Conservation (phyloP, 805 yeast species). For the Myxozyma udenii region DNA sequence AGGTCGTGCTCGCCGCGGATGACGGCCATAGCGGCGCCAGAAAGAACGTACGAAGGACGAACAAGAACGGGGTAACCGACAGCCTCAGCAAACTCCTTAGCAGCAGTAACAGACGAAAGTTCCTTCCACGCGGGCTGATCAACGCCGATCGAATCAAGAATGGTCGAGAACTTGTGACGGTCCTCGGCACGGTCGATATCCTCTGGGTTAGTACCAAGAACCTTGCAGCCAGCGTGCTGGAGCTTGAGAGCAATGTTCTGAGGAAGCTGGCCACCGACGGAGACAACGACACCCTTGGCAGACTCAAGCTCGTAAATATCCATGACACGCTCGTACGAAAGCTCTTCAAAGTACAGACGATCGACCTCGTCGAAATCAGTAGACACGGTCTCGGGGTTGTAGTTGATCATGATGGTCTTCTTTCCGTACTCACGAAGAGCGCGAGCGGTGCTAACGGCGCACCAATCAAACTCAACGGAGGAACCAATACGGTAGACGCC, state of each 20-base stretch:
- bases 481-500: constrained; percentile 99
- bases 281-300: constrained; percentile 86
- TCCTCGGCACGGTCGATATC: constrained; percentile 97
- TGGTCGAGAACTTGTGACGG: constrained; percentile 94
- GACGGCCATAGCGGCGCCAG: constrained; percentile 99
- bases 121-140: constrained; percentile 99
- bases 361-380: constrained; percentile 98
- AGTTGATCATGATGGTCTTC: constrained; percentile 93
- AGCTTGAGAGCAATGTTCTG: constrained; percentile 90
- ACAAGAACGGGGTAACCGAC: constrained; percentile 95
- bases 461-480: constrained; percentile 98
- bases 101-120: constrained; percentile 79
- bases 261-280: constrained; percentile 97
- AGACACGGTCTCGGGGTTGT: constrained; percentile 97
- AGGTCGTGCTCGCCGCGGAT: constrained; percentile 76
- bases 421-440: constrained; percentile 83
- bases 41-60: constrained; percentile 93
- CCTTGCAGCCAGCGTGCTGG: constrained; percentile 77
- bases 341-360: constrained; percentile 92
- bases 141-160: constrained; percentile 84
- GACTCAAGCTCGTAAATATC: constrained; percentile 93
- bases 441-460: constrained; percentile 96
- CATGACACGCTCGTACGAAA: constrained; percentile 92
- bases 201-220: constrained; percentile 89
- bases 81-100: constrained; percentile 74